phyloP scores from a whole-genome alignment of 2,329 filamentous ascomycete species.

The Purpureocillium lavendulum region DNA sequence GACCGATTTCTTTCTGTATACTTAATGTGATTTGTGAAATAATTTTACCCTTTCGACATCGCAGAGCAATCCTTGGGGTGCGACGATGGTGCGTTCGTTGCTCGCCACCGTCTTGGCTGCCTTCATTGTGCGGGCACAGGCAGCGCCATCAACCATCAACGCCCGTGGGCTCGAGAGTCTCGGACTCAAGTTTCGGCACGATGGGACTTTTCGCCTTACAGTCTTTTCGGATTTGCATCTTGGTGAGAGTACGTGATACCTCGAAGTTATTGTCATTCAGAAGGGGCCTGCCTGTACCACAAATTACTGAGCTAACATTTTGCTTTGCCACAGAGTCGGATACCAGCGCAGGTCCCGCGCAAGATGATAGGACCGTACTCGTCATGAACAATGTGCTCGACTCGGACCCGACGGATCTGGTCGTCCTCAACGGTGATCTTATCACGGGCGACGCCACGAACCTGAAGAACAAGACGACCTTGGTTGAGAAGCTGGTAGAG shows the following conservation, averaged over 20 bases:
- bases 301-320: constrained; percentile 1
- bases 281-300: neutral
- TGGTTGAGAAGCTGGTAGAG: constrained; percentile 50
- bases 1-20: too few species aligned
- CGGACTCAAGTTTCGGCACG: constrained; percentile 23
- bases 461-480: constrained; percentile 42
- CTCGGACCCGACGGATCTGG: constrained; percentile 47
- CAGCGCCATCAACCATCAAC: too few species aligned
- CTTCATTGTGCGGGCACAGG: too few species aligned
- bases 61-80: too few species aligned
- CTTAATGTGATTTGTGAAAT: too few species aligned
- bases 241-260: constrained; percentile 47
- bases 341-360: constrained; percentile 35
- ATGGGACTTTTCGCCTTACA: constrained; percentile 43
- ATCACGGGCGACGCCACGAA: constrained; percentile 59
- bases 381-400: constrained; percentile 53
- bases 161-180: too few species aligned
- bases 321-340: constrained; percentile 17
- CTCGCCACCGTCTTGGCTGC: too few species aligned
- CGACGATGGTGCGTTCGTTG: too few species aligned
- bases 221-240: constrained; percentile 66
- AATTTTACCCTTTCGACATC: too few species aligned
- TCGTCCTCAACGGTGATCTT: constrained; percentile 64
- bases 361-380: constrained; percentile 46
- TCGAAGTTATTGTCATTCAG: neutral